phyloP scores from a whole-genome alignment of 768 basidiomycete species.

The Symmetrospora coprosmae region DNA sequence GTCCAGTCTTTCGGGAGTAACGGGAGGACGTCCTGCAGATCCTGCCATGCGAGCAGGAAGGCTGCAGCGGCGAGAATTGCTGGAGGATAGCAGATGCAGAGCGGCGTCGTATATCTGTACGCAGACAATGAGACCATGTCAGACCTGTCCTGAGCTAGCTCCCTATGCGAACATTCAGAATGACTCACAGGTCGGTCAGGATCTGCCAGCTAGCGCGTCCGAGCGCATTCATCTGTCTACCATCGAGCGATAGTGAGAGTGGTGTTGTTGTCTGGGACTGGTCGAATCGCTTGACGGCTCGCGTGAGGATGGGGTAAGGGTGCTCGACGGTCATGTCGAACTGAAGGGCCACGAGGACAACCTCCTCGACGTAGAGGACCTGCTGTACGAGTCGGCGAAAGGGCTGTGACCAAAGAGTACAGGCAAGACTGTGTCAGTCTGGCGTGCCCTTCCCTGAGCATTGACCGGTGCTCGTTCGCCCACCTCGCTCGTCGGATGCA shows the following conservation, averaged over 20 bases:
- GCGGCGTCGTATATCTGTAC: conserved; percentile 12
- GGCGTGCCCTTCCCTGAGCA: too few species aligned
- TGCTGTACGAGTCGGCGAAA: conserved; percentile 9
- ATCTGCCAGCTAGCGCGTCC: conserved; percentile 14
- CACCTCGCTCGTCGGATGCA: conserved; percentile 17
- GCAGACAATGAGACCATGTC: background rate
- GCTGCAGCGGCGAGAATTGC: conserved; percentile 9
- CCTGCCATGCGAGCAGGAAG: background rate
- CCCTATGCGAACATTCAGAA: background rate
- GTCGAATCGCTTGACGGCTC: background rate
- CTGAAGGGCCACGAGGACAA: conserved; percentile 10
- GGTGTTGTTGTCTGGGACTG: background rate
- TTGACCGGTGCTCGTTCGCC: too few species aligned
- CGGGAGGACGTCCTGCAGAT: background rate
- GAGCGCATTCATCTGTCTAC: background rate
- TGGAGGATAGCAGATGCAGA: background rate
- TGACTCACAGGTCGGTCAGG: conserved; percentile 15
- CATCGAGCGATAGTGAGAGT: background rate
- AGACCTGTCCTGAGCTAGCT: background rate
- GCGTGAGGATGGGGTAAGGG: conserved; percentile 6
- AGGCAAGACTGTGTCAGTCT: too few species aligned
- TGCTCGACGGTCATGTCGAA: conserved; percentile 15
- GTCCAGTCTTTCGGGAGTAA: background rate
- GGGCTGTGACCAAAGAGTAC: background rate
- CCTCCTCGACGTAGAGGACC: conserved; percentile 17